A percentile compares a stretch with the other conserved stretches of the same genome.
phyloP scores from a whole-genome alignment of 2,329 filamentous ascomycete genomes.

The Botryosphaeria dothidea region DNA sequence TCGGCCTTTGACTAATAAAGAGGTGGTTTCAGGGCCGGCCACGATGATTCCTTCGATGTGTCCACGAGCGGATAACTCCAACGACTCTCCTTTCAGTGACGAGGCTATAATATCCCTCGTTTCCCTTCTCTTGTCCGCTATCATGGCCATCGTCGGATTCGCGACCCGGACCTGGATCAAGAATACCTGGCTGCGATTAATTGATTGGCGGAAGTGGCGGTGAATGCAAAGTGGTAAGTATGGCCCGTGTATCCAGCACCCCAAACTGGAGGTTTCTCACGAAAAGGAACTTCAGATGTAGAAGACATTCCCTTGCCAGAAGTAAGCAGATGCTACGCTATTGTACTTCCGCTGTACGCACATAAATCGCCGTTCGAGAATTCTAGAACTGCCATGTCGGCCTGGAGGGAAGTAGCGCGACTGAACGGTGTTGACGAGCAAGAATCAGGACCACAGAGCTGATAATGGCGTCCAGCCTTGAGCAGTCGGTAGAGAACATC shows the following conservation, averaged over 20 bases:
- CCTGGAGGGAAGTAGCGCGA: not conserved
- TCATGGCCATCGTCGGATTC: not conserved
- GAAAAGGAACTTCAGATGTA: too few species aligned
- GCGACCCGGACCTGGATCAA: not conserved
- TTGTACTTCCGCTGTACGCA: not conserved
- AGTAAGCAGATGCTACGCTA: not conserved
- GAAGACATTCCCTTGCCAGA: too few species aligned
- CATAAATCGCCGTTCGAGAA: not conserved
- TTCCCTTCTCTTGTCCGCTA: not conserved
- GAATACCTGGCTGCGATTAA: not conserved
- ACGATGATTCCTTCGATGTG: too few species aligned
- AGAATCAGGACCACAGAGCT: not conserved
- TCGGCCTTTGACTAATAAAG: too few species aligned
- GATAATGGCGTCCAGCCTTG: not conserved
- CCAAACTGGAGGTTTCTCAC: too few species aligned
- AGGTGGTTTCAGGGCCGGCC: too few species aligned
- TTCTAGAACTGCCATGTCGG: not conserved
- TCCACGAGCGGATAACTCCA: too few species aligned
- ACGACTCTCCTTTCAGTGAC: too few species aligned
- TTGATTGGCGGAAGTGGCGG: not conserved
- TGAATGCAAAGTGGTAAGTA: not conserved
- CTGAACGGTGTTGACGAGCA: not conserved
- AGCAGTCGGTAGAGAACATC: not conserved
- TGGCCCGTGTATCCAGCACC: too few species aligned
- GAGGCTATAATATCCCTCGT: not conserved